Conservation (phyloP, 768 basidiomycete species). For the Amylocystis lapponica region DNA sequence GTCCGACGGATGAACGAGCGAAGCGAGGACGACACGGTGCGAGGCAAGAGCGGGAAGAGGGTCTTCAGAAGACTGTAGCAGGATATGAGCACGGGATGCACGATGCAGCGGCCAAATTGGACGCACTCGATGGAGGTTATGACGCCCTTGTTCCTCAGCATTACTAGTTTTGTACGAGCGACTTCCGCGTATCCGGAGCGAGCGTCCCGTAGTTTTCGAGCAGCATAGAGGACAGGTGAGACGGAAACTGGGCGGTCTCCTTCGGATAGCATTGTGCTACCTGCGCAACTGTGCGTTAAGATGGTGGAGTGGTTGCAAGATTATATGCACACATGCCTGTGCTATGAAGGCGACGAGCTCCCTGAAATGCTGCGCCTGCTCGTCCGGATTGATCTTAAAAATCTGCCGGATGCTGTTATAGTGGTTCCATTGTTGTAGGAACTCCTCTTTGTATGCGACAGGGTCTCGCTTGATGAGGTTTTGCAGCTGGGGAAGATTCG, state of each 20-base stretch:
- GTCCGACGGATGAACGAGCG: slow-evolving; percentile 87
- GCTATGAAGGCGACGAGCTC: slow-evolving; percentile 90
- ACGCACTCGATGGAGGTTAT: slow-evolving; percentile 89
- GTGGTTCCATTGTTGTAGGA: slow-evolving; percentile 94
- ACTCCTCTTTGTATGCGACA: slow-evolving; percentile 87
- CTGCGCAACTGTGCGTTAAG: slow-evolving; percentile 28
- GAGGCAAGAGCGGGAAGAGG: slow-evolving; percentile 94
- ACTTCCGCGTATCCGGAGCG: slow-evolving; percentile 76
- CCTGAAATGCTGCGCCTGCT: slow-evolving; percentile 78
- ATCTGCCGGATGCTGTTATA: slow-evolving; percentile 86
- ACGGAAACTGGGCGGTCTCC: slow-evolving; percentile 82
- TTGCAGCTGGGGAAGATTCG: slow-evolving; percentile 92
- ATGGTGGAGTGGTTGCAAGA: background rate
- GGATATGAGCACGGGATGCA: background rate
- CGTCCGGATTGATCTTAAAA: slow-evolving; percentile 75
- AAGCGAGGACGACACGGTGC: slow-evolving; percentile 80
- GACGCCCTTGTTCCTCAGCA: slow-evolving; percentile 89
- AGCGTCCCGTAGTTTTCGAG: slow-evolving; percentile 73
- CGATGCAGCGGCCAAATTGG: background rate
- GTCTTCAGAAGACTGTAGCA: slow-evolving; percentile 70
- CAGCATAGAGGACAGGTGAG: slow-evolving; percentile 71
- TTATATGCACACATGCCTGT: slow-evolving; percentile 43
- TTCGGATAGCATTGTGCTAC: slow-evolving; percentile 92
- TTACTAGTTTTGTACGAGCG: slow-evolving; percentile 87
- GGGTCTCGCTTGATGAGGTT: slow-evolving; percentile 97